Conservation (phyloP, 805 yeast species). For the Wilhelminamyces savonicus region DNA sequence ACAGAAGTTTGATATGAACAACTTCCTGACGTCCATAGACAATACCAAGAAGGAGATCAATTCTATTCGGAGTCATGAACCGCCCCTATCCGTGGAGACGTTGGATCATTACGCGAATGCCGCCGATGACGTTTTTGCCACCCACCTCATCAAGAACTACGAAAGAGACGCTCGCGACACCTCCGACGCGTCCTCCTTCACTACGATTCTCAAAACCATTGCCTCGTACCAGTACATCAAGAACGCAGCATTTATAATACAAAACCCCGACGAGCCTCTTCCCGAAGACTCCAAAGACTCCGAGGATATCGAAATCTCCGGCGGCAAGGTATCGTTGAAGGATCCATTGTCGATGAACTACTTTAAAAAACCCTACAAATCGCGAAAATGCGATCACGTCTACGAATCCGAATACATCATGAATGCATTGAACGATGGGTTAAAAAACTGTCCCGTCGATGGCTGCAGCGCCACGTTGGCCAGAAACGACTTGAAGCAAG, state of each 20-base stretch:
- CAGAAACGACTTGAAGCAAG: conserved; percentile 34
- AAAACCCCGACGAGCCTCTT: conserved; percentile 57
- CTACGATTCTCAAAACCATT: too few species aligned
- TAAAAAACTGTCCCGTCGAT: conserved; percentile 49
- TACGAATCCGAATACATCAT: conserved; percentile 46
- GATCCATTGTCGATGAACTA: conserved; percentile 60
- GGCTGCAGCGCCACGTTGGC: conserved; percentile 42
- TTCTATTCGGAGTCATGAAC: too few species aligned
- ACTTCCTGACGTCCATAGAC: too few species aligned
- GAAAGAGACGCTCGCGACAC: too few species aligned
- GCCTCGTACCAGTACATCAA: conserved; percentile 23
- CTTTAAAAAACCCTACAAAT: conserved; percentile 51
- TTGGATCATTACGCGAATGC: too few species aligned
- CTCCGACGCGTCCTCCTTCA: too few species aligned
- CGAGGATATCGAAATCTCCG: conserved; percentile 60
- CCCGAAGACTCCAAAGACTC: conserved; percentile 45
- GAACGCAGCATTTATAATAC: conserved; percentile 42
- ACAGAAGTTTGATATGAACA: too few species aligned
- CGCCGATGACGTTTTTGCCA: too few species aligned
- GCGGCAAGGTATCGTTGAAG: conserved; percentile 61
- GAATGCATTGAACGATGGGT: conserved; percentile 17
- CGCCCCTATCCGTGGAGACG: too few species aligned
- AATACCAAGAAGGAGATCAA: too few species aligned
- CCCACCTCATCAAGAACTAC: too few species aligned
- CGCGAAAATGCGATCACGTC: conserved; percentile 53